These are phyloP conservation scores for cucumber (Cucumis sativus) DNA, from an alignment of 306 rosid genomes.

Conservation along the genomic window DNA sequence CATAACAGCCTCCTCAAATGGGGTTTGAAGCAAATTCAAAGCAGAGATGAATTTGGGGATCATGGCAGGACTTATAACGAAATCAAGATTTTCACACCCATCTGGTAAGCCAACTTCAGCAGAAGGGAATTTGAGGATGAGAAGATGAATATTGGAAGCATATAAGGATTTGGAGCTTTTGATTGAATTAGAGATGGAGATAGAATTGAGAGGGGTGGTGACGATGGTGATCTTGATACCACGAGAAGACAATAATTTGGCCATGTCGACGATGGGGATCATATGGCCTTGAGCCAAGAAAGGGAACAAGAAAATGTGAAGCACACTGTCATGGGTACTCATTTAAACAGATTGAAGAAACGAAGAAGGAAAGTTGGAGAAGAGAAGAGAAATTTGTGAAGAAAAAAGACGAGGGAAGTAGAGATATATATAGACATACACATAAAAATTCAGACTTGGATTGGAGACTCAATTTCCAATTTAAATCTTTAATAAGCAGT, in stretches of 20 bases:
- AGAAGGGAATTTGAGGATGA: not conserved
- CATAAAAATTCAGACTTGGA: no score
- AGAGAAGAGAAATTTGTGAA: not conserved
- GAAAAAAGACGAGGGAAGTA: not conserved
- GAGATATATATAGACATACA: not conserved
- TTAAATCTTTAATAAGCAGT: no score
- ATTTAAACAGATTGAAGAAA: not conserved
- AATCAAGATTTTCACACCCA: not conserved
- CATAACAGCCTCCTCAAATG: slow-evolving; percentile 20
- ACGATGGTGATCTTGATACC: not conserved
- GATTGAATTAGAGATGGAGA: not conserved
- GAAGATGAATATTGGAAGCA: not conserved
- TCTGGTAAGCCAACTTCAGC: not conserved
- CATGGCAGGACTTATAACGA: not conserved
- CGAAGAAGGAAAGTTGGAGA: not conserved
- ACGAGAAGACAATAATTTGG: not conserved
- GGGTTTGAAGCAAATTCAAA: not conserved
- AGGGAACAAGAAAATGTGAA: slow-evolving; percentile 9
- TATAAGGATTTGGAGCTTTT: not conserved
- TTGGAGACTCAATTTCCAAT: no score
- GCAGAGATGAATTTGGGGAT: not conserved
- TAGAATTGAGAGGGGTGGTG: slow-evolving; percentile 1
- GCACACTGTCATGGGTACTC: not conserved
- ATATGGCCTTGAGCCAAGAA: slow-evolving; percentile 9
- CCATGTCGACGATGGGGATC: slow-evolving; percentile 10